These are phyloP conservation scores for Tetrahymena elliotti DNA, from an alignment of 73 alveolate species.

Conservation along the genomic window DNA sequence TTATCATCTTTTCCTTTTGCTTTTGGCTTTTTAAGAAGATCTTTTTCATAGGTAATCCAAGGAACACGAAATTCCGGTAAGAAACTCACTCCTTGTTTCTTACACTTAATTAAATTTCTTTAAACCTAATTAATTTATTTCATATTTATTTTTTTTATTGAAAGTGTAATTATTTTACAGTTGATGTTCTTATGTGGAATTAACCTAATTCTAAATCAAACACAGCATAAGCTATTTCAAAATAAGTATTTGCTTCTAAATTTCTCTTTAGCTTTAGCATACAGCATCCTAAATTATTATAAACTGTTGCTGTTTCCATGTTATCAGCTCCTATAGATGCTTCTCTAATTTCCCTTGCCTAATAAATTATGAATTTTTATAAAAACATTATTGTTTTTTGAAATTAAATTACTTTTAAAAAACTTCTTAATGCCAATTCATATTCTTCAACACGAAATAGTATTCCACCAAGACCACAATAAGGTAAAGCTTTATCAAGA, in stretches of 20 bases:
- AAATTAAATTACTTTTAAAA: constrained; percentile 34
- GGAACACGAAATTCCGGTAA: background rate
- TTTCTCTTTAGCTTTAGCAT: constrained; percentile 77
- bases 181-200: constrained; percentile 71
- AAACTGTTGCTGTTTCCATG: constrained; percentile 97
- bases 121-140: background rate
- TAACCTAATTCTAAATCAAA: constrained; percentile 75
- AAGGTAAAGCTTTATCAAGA: constrained; percentile 94
- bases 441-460: constrained; percentile 90
- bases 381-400: background rate
- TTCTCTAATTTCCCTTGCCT: constrained; percentile 95
- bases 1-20: background rate
- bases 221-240: constrained; percentile 75
- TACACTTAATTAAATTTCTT: background rate
- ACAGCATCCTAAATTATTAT: constrained; percentile 93
- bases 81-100: background rate
- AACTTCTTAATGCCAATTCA: constrained; percentile 83
- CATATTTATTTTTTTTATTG: background rate
- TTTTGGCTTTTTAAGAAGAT: background rate
- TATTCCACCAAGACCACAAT: constrained; percentile 89
- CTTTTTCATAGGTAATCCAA: background rate
- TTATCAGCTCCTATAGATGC: constrained; percentile 95
- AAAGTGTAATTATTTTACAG: background rate
- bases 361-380: background rate
- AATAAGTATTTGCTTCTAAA: constrained; percentile 61